Evolutionary conservation across 2,329 filamentous ascomycete species (phyloP).

Genomic region (Fusarium redolens): DNA sequence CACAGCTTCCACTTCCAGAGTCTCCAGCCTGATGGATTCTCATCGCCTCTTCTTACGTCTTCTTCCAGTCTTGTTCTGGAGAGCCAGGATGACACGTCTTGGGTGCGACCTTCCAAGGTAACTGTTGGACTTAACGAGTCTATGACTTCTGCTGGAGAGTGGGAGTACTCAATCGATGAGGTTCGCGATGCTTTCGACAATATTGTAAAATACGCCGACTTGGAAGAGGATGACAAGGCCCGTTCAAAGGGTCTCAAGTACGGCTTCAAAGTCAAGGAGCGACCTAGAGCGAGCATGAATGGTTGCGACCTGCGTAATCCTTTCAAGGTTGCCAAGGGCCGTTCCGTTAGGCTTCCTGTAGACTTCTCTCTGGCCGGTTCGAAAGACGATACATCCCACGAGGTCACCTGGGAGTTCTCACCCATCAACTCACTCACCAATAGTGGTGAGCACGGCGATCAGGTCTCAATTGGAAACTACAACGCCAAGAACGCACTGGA

Average conservation of each 20-base stretch:
- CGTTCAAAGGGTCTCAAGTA: slow-evolving; percentile 76
- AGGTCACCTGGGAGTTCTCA: slow-evolving; percentile 84
- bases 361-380: slow-evolving; percentile 73
- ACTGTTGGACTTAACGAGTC: slow-evolving; percentile 91
- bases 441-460: slow-evolving; percentile 75
- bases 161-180: slow-evolving; percentile 92
- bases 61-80: slow-evolving; percentile 70
- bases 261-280: slow-evolving; percentile 85
- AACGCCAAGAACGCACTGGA: slow-evolving; percentile 71
- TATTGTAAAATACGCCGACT: slow-evolving; percentile 76
- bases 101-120: slow-evolving; percentile 82
- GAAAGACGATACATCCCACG: slow-evolving; percentile 72
- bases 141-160: slow-evolving; percentile 80
- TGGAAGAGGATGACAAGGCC: slow-evolving; percentile 76
- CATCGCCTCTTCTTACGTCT: slow-evolving; percentile 78
- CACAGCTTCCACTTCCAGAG: slow-evolving; percentile 92
- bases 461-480: slow-evolving; percentile 67
- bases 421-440: slow-evolving; percentile 75
- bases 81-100: slow-evolving; percentile 75
- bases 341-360: slow-evolving; percentile 75
- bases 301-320: slow-evolving; percentile 85
- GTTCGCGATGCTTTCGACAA: slow-evolving; percentile 94
- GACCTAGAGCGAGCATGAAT: slow-evolving; percentile 77
- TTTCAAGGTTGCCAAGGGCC: slow-evolving; percentile 84
- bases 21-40: slow-evolving; percentile 87